These are phyloP conservation scores for Neurospora sp. DNA, from an alignment of 495 filamentous ascomycete species.

Conservation along the genomic window DNA sequence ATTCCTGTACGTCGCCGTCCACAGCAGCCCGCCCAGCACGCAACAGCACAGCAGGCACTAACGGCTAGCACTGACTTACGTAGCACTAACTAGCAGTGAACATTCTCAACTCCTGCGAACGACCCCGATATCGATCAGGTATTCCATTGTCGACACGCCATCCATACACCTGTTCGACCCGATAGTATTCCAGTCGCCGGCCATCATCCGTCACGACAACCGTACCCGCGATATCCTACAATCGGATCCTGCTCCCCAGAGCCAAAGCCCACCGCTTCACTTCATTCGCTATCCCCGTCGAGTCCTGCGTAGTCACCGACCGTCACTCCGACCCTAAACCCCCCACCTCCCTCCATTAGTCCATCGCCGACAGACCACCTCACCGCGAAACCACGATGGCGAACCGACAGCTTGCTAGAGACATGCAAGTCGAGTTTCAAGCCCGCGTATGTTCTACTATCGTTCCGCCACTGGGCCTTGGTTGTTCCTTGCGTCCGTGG, in stretches of 20 bases:
- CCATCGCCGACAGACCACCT: background rate
- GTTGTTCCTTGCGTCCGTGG: background rate
- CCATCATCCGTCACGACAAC: background rate
- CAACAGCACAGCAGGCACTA: background rate
- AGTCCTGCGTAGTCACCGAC: background rate
- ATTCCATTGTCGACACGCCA: background rate
- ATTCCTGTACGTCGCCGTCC: background rate
- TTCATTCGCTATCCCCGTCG: background rate
- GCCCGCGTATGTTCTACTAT: slow-evolving; percentile 27
- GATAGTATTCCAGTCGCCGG: background rate
- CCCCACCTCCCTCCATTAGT: background rate
- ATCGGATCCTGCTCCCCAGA: background rate
- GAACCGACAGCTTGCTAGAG: slow-evolving; percentile 39
- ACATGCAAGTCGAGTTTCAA: slow-evolving; percentile 44
- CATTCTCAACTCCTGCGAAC: background rate
- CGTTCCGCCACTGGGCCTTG: background rate
- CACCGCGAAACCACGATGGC: slow-evolving; percentile 26
- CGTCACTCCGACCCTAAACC: slow-evolving; percentile 6
- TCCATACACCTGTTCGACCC: background rate
- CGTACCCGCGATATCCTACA: background rate
- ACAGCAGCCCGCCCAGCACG: background rate
- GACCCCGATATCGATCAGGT: background rate
- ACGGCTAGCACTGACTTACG: background rate
- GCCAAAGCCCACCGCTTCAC: background rate
- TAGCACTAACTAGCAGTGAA: background rate